These are phyloP conservation scores for Erodium moschatum DNA, from an alignment of 441 rosid species.

Conservation along the genomic window DNA sequence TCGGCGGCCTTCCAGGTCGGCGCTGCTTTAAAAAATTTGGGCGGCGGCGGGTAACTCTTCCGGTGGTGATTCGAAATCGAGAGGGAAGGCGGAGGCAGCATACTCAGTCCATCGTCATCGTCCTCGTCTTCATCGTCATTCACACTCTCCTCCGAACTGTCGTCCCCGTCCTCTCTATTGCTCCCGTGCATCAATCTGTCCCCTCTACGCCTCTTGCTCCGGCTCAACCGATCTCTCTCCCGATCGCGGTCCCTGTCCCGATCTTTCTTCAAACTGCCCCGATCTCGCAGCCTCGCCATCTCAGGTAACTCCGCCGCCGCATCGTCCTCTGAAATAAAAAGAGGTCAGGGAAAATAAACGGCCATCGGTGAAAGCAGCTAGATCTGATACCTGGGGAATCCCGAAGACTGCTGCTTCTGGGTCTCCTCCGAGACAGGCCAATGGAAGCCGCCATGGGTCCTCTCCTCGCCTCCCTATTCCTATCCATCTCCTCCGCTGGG, in stretches of 20 bases:
- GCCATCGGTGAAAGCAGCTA: conserved; percentile 9
- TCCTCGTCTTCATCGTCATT: too few species aligned
- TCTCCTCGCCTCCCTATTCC: conserved; percentile 79
- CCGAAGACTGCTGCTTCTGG: conserved; percentile 55
- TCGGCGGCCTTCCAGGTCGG: conserved; percentile 72
- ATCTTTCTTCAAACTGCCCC: conserved; percentile 55
- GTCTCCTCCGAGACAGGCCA: conserved; percentile 65
- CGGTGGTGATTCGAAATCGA: too few species aligned
- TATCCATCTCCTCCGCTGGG: conserved; percentile 47
- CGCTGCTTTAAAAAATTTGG: conserved; percentile 40
- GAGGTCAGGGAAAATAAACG: conserved; percentile 16
- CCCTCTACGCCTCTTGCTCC: too few species aligned
- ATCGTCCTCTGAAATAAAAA: conserved; percentile 53
- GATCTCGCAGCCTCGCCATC: conserved; percentile 70
- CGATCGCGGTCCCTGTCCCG: conserved; percentile 31
- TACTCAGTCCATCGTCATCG: too few species aligned
- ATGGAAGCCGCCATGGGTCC: conserved; percentile 57
- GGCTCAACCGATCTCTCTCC: conserved; percentile 31
- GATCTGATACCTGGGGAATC: conserved; percentile 87
- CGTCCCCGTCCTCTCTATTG: too few species aligned
- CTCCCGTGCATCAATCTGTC: too few species aligned
- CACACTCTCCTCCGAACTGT: too few species aligned
- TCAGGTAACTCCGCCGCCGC: conserved; percentile 62
- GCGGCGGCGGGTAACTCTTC: conserved; percentile 8
- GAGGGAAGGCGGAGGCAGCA: too few species aligned